Percentiles rank a stretch among this genome's conserved stretches.
Conservation (phyloP, 192 early-diverging fungal genomes). For the Backusella circina region DNA sequence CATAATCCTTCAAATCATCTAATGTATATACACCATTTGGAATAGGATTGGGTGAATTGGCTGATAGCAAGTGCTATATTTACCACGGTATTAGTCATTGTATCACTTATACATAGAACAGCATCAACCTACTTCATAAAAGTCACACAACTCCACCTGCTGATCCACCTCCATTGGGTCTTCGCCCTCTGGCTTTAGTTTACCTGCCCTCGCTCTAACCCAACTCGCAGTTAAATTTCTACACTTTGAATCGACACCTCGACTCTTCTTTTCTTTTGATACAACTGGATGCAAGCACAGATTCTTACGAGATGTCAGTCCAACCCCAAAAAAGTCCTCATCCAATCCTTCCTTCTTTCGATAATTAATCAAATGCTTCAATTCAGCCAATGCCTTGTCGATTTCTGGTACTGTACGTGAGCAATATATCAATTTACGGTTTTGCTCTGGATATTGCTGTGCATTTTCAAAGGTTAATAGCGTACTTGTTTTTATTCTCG, state of each 20-base stretch:
- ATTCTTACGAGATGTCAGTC: conserved; percentile 90
- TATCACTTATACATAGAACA: background rate
- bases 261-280: conserved; percentile 82
- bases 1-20: conserved; percentile 87
- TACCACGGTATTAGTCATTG: conserved; percentile 1
- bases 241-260: conserved; percentile 87
- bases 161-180: conserved; percentile 19
- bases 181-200: conserved; percentile 16
- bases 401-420: conserved; percentile 99
- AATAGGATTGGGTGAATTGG: conserved; percentile 57
- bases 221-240: conserved; percentile 91
- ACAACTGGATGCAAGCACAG: conserved; percentile 92
- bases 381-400: conserved; percentile 96
- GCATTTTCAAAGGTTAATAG: background rate
- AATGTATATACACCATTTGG: conserved; percentile 94
- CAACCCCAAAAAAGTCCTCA: conserved; percentile 87
- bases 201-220: conserved; percentile 64
- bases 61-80: conserved; percentile 61
- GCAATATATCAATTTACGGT: conserved; percentile 98
- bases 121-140: conserved; percentile 64
- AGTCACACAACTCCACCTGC: conserved; percentile 64
- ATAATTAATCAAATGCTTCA: conserved; percentile 89
- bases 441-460: conserved; percentile 81
- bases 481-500: background rate
- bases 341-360: conserved; percentile 62